These are phyloP conservation scores for Neltuma alba DNA, from an alignment of 306 rosid species.

Conservation along the genomic window DNA sequence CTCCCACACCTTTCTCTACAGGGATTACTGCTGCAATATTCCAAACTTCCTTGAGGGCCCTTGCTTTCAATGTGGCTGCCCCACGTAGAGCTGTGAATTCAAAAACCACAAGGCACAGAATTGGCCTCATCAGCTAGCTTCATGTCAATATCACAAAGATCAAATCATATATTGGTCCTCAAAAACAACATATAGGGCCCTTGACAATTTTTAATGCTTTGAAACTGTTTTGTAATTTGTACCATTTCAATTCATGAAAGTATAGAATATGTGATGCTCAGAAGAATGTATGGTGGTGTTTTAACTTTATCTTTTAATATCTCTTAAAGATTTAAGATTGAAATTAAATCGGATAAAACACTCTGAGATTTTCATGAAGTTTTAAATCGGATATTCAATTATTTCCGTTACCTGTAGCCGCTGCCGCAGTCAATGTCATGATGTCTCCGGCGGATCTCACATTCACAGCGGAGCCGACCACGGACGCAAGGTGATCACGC, in stretches of 20 bases:
- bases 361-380: no score
- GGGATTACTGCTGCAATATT: slow-evolving; percentile 89
- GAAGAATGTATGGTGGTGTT: background rate
- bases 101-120: slow-evolving; percentile 7
- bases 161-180: background rate
- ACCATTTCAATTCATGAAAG: background rate
- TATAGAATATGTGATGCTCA: background rate
- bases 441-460: slow-evolving; percentile 90
- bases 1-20: slow-evolving; percentile 64
- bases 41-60: slow-evolving; percentile 94
- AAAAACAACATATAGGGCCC: background rate
- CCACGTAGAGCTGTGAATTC: slow-evolving; percentile 77
- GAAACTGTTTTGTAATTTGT: background rate
- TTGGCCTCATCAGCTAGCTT: slow-evolving; percentile 7
- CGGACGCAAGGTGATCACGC: slow-evolving; percentile 80
- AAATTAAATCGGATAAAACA: background rate
- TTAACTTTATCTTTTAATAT: background rate
- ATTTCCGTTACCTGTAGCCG: slow-evolving; percentile 67
- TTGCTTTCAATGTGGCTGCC: slow-evolving; percentile 94
- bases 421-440: slow-evolving; percentile 87
- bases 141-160: background rate
- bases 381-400: background rate
- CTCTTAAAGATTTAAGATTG: background rate
- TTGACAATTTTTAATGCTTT: background rate
- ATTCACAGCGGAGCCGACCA: slow-evolving; percentile 88